phyloP scores from a whole-genome alignment of 306 rosid species.

The Pterocarpus santalinus region DNA sequence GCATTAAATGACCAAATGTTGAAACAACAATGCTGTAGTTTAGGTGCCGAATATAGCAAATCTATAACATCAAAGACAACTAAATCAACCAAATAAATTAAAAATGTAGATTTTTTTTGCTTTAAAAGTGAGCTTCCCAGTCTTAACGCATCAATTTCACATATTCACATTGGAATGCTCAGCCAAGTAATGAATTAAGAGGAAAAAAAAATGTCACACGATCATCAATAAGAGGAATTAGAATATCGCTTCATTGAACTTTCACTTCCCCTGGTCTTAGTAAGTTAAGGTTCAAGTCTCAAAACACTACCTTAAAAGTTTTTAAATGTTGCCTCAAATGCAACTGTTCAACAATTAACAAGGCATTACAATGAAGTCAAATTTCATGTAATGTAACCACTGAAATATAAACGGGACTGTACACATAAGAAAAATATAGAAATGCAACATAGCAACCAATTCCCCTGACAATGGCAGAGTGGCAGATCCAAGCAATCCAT shows the following conservation, averaged over 20 bases:
- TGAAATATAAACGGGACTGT: conserved; percentile 58
- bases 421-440: conserved; percentile 53
- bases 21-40: not conserved
- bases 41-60: not conserved
- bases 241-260: conserved; percentile 36
- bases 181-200: conserved; percentile 20
- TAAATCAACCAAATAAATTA: no score
- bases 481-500: conserved; percentile 49
- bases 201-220: conserved; percentile 19
- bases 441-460: conserved; percentile 52
- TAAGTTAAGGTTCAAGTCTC: conserved; percentile 38
- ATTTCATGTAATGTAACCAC: conserved; percentile 49
- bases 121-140: not conserved
- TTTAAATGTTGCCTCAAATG: conserved; percentile 45
- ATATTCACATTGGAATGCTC: not conserved
- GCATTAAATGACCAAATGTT: not conserved
- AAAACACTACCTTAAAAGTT: conserved; percentile 38
- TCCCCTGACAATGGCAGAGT: conserved; percentile 44
- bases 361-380: conserved; percentile 52
- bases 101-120: no score
- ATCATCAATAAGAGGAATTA: conserved; percentile 31
- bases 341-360: conserved; percentile 51
- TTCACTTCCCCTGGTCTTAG: conserved; percentile 41
- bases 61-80: not conserved
- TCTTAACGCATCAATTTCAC: conserved; percentile 1